These are phyloP conservation scores for Serendipita sp. DNA, from an alignment of 768 basidiomycete species.

Conservation along the genomic window DNA sequence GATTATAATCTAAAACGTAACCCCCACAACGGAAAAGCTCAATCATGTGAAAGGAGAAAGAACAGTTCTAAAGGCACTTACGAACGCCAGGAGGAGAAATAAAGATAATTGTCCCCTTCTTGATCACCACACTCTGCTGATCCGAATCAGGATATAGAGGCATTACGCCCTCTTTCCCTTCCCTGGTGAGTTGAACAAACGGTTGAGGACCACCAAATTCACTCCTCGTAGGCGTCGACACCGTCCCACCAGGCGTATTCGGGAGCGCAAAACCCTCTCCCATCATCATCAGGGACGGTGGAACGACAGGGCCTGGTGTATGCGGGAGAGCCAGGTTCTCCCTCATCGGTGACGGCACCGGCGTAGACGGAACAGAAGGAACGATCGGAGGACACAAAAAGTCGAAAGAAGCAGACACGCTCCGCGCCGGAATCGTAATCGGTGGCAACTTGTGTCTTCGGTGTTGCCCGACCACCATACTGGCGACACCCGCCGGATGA, in stretches of 20 bases:
- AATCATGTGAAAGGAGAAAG: no score
- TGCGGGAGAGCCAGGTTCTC: no score
- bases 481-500: background rate
- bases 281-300: no score
- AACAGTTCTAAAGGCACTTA: no score
- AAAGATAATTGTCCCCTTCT: conserved; percentile 1
- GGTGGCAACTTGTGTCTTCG: background rate
- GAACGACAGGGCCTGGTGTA: no score
- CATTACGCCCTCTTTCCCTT: background rate
- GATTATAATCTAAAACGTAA: conserved; percentile 7
- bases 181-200: background rate
- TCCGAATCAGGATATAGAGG: background rate
- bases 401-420: background rate
- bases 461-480: background rate
- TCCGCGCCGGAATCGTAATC: background rate
- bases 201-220: background rate
- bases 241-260: background rate
- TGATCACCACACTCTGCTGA: background rate
- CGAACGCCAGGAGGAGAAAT: background rate
- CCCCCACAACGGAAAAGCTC: no score
- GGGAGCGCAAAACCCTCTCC: no score
- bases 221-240: background rate
- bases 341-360: background rate
- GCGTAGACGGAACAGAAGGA: background rate
- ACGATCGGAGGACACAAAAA: background rate